Base-by-base conservation (phyloP, 2,329 filamentous ascomycete species). In the Colletotrichum lindemuthianum region DNA sequence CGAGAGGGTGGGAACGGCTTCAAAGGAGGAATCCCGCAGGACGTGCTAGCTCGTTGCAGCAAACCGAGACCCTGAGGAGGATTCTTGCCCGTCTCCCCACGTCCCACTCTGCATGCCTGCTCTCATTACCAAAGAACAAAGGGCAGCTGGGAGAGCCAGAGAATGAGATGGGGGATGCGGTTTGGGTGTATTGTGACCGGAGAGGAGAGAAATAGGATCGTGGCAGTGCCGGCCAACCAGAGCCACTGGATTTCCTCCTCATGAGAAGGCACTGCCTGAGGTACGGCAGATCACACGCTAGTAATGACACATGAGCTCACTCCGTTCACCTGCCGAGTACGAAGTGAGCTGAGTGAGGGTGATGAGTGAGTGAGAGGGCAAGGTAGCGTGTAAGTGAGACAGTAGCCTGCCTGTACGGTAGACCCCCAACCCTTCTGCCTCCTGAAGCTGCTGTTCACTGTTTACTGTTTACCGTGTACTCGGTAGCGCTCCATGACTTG, bases 41-140 rank as follows among this genome's bases (percentile, higher is more conserved):
- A 24, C 41, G 50, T 49, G 53, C 63, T 65, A 58, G 40, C 63
- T 63, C 12, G 32, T 63, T 65, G 52, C 51, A 63, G 63, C 58
- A 65, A 58, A n/a, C 63, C 63, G 63, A 65, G 52, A 57, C 15
- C 10, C 15, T 16, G 45, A 4, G n/a, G 45, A 48, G 45, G n/a
- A 48, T 8, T 56, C 12, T 34, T n/a, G n/a, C 24, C 33, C 34
- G 8, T 24, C 32, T 45, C 34, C 37, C 56, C 24, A 52, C 40
- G 33, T 54, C 34, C 11, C 15, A 15, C 43, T 16, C 43, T 16
- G 13, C 43, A 43, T 8, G 13, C 9, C 13, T 32, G 37, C 51
- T 47, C 48, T 48, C 24, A 36, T 33, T 16, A 36, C 32, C n/a
- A 33, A 39, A 39, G 45, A 16, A 49, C 16, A 15, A 50, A 33